Percentiles rank a stretch among this genome's conserved stretches.
Evolutionary conservation across 805 yeast genomes (phyloP).

Genomic region (Yamadazyma olivae): DNA sequence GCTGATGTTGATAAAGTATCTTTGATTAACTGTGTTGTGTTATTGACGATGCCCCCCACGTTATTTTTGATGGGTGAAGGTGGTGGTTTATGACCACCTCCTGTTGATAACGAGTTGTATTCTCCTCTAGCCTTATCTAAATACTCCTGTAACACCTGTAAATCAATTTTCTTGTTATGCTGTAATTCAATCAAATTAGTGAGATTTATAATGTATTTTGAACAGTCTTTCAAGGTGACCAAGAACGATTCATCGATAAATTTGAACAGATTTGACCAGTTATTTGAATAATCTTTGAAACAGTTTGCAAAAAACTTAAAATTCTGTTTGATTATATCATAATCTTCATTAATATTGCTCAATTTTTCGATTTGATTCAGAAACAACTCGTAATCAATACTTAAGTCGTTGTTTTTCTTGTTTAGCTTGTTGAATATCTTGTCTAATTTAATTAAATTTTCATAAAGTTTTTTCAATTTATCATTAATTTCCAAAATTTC

Average conservation of each 20-base stretch:
- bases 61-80: conserved; percentile 28
- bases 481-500: conserved; percentile 63
- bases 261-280: conserved; percentile 40
- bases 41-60: conserved; percentile 35
- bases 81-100: conserved; percentile 18
- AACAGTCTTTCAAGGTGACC: conserved; percentile 80
- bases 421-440: conserved; percentile 71
- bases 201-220: conserved; percentile 55
- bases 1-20: conserved; percentile 52
- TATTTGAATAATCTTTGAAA: conserved; percentile 34
- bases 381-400: conserved; percentile 70
- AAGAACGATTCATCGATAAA: conserved; percentile 76
- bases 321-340: conserved; percentile 20
- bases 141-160: conserved; percentile 82
- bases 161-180: conserved; percentile 88
- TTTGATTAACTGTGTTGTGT: conserved; percentile 43
- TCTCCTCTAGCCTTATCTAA: conserved; percentile 69
- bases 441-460: conserved; percentile 76
- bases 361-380: conserved; percentile 67
- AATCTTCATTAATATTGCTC: conserved; percentile 40
- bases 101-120: conserved; percentile 31
- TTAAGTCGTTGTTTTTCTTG: conserved; percentile 68
- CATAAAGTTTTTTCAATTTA: conserved; percentile 78
- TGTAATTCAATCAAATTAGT: conserved; percentile 70
- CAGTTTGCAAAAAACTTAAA: conserved; percentile 37